These are phyloP conservation scores for Macrotyloma uniflorum DNA, from an alignment of 306 rosid species.

Conservation along the genomic window DNA sequence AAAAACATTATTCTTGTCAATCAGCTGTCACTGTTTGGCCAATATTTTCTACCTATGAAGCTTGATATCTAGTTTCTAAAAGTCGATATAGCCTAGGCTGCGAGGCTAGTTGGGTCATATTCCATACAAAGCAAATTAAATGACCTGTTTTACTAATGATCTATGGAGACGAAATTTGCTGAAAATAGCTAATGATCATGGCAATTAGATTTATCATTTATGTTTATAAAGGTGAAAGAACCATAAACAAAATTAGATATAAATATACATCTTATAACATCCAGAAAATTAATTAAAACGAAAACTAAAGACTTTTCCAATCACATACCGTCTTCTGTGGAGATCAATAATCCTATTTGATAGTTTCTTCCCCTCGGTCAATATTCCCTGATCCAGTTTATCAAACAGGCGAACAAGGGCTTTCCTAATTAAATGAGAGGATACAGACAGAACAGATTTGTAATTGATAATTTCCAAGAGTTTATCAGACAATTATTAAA, in stretches of 20 bases:
- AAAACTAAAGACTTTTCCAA: constrained; percentile 12
- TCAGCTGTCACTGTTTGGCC: neutral
- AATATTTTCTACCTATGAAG: neutral
- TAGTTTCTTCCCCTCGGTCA: constrained; percentile 64
- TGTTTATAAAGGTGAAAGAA: neutral
- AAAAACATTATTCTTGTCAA: neutral
- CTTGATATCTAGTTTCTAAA: neutral
- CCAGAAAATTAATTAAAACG: neutral
- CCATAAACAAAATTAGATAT: neutral
- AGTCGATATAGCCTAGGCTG: neutral
- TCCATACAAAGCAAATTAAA: constrained; percentile 9
- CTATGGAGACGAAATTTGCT: neutral
- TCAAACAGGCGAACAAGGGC: constrained; percentile 84
- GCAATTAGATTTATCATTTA: neutral
- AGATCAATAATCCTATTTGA: constrained; percentile 73
- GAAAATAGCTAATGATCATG: neutral
- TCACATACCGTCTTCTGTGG: constrained; percentile 71
- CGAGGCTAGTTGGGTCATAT: neutral
- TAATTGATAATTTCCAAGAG: neutral
- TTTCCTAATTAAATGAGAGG: constrained; percentile 62
- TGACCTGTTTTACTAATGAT: constrained; percentile 14
- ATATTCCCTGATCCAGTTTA: constrained; percentile 73
- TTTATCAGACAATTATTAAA: neutral
- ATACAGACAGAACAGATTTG: constrained; percentile 41
- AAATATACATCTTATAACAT: neutral